Evolutionary conservation across 768 basidiomycete genomes (phyloP).

Genomic region (Mycena kentingensis): DNA sequence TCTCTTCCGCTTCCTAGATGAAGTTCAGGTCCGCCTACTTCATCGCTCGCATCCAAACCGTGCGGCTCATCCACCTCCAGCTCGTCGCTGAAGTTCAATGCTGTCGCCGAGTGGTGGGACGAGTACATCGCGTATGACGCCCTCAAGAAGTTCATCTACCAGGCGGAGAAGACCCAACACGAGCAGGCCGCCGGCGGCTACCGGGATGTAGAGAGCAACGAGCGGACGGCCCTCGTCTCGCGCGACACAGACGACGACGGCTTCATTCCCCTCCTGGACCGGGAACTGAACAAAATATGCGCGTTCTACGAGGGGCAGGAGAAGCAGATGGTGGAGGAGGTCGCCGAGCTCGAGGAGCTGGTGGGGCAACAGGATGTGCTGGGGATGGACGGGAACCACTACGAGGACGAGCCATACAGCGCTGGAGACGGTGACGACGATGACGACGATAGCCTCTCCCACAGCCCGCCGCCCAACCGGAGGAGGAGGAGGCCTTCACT

Average conservation of each 20-base stretch:
- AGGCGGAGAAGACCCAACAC: constrained; percentile 76
- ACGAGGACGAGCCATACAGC: constrained; percentile 44
- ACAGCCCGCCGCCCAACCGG: constrained; percentile 32
- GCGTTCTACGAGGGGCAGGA: constrained; percentile 80
- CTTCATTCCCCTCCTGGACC: constrained; percentile 77
- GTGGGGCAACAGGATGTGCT: constrained; percentile 61
- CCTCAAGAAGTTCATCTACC: constrained; percentile 84
- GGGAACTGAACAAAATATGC: constrained; percentile 79
- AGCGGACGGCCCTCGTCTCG: constrained; percentile 57
- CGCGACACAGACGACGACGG: constrained; percentile 36
- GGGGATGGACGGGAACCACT: constrained; percentile 53
- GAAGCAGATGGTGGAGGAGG: constrained; percentile 64
- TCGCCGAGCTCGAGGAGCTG: constrained; percentile 58
- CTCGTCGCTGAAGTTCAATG: constrained; percentile 88
- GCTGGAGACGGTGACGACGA: constrained; percentile 58
- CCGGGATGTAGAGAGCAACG: constrained; percentile 67
- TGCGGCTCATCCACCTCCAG: constrained; percentile 35
- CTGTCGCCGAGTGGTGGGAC: constrained; percentile 90
- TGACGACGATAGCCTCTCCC: constrained; percentile 38
- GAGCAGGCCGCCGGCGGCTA: constrained; percentile 37
- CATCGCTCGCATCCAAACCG: not conserved
- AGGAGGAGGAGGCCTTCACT: constrained; percentile 25
- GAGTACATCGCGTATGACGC: constrained; percentile 90
- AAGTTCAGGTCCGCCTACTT: constrained; percentile 59
- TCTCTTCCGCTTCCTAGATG: constrained; percentile 37